These are phyloP conservation scores for Beauveria asiatica DNA, from an alignment of 2,329 filamentous ascomycete species.

Conservation along the genomic window DNA sequence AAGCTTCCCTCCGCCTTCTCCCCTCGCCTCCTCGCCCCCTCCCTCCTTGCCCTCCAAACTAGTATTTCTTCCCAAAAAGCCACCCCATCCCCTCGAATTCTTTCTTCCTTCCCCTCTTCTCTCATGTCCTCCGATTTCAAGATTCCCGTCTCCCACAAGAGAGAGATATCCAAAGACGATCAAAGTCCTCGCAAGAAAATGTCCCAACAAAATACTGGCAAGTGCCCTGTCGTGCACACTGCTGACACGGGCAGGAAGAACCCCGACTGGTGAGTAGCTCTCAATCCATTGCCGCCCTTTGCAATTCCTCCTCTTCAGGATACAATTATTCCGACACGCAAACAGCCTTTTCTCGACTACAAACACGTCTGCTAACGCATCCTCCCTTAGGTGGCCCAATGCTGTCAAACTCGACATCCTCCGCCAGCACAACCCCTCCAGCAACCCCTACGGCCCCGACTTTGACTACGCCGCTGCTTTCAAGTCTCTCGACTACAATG, in stretches of 20 bases:
- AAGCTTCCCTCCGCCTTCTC: conserved; percentile 2
- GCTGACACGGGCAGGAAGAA: conserved; percentile 8
- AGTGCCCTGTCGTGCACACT: conserved; percentile 10
- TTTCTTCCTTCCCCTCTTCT: background rate
- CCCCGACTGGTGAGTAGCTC: conserved; percentile 1
- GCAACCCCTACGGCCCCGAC: conserved; percentile 55
- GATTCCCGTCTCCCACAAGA: conserved; percentile 10
- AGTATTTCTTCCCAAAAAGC: conserved; percentile 8
- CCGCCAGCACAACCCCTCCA: conserved; percentile 56
- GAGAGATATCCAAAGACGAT: conserved; percentile 12
- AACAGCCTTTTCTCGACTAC: background rate
- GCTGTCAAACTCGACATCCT: conserved; percentile 61
- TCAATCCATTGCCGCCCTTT: background rate
- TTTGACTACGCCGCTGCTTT: conserved; percentile 69
- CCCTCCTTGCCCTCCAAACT: background rate
- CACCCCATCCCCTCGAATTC: background rate
- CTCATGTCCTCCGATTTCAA: conserved; percentile 12
- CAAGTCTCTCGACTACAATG: conserved; percentile 58
- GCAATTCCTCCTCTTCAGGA: background rate
- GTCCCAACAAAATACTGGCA: conserved; percentile 1
- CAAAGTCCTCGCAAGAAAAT: conserved; percentile 20
- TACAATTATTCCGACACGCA: background rate
- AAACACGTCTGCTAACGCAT: background rate
- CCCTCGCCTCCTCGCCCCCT: background rate
- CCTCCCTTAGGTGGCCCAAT: conserved; percentile 35